Base-by-base conservation (phyloP, 306 rosid genomes). In the Vigna hirtella region DNA sequence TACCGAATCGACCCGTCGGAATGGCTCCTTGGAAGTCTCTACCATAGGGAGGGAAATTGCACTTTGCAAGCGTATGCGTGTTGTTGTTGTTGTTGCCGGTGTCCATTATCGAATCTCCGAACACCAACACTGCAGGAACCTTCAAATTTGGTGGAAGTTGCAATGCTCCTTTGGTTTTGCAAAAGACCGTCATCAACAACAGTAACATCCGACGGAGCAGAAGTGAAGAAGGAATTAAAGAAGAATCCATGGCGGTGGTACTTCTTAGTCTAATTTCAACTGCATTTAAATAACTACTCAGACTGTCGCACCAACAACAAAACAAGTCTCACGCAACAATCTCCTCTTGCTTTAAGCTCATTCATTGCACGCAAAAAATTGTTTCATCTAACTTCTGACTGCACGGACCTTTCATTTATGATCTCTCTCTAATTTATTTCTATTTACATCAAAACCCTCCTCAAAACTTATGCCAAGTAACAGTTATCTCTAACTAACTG, bases 71-170 rank as follows among this genome's bases (percentile, higher is more conserved):
- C 7, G 87, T 72, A 17, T 42, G 10, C n/a, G 32, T 34, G 26
- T 66, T 59, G 67, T 84, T 10, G 83, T 93, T 93, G 87, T 93
- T 92, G 75, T 84, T 93, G 42, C 98, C 98, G 0, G 98, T 88
- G 57, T 93, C 98, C 83, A 91, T 84, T 24, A 93, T 89, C 0
- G 98, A 93, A 51, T 93, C 98, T 42, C 98, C 98, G 17, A 91
- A 93, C 26, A 81, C 90, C 2, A 91, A 51, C 1, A 91, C 63
- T 3, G 94, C 98, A 6, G 96, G 96, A 43, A 91, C 3, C 3
- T 78, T 16, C 50, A 71, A 69, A 56, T 85, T 83, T 30, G 84
- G 83, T 52, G 98, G 97, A 2, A 90, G 50, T 24, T 74, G 49
- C 50, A 81, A 42, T 43, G 7, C 0, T 3, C 57, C 83, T 79